Conservation (phyloP, 768 basidiomycete genomes). For the Russula virescens region DNA sequence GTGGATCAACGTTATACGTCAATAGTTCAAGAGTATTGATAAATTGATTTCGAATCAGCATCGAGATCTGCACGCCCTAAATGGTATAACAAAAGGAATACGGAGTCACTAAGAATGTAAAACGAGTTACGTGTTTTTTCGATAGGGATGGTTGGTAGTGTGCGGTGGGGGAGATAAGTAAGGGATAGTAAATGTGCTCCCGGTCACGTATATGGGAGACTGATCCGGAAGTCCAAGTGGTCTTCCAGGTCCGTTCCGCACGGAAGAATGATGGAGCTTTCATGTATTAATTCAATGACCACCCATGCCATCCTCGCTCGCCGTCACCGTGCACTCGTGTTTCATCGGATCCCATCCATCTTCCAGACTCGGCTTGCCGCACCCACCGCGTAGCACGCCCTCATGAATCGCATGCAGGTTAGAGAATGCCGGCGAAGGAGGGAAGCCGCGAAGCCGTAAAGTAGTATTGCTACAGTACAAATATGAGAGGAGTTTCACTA, state of each 20-base stretch:
- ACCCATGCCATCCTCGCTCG: conserved; percentile 33
- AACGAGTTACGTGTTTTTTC: background rate
- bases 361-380: conserved; percentile 34
- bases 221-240: background rate
- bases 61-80: background rate
- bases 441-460: conserved; percentile 29
- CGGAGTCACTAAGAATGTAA: background rate
- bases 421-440: conserved; percentile 29
- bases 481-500: background rate
- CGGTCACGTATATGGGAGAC: too few relatives aligned
- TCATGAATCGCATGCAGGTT: conserved; percentile 27
- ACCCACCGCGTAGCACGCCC: conserved; percentile 23
- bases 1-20: background rate
- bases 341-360: conserved; percentile 37
- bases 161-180: too few relatives aligned
- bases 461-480: conserved; percentile 29
- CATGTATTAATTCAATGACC: background rate
- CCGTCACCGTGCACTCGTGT: conserved; percentile 42
- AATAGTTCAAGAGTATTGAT: background rate
- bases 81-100: background rate
- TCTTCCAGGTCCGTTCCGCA: background rate
- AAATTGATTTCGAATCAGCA: background rate
- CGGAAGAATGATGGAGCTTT: background rate
- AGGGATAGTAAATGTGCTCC: background rate
- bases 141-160: background rate